Conservation (phyloP, 2,329 filamentous ascomycete species). For the Aspergillus hiratsukae region DNA sequence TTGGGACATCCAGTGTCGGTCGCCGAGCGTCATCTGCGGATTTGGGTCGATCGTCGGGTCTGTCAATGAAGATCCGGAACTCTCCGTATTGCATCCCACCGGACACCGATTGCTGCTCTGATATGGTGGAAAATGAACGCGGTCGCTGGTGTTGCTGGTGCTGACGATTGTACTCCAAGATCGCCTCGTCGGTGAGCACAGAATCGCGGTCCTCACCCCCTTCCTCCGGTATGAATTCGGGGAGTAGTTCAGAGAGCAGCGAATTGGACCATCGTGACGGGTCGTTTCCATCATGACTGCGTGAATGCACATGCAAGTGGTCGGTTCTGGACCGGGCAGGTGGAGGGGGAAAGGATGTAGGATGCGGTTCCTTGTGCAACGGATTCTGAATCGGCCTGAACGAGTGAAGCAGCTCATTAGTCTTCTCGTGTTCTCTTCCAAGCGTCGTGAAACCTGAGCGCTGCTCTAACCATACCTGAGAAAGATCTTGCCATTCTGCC, state of each 20-base stretch:
- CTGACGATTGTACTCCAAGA: constrained; percentile 17
- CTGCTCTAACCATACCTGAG: constrained; percentile 55
- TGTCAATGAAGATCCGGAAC: constrained; percentile 76
- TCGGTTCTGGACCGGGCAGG: constrained; percentile 58
- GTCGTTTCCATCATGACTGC: constrained; percentile 25
- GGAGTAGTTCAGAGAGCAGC: constrained; percentile 37
- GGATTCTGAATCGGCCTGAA: constrained; percentile 34
- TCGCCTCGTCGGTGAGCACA: constrained; percentile 16
- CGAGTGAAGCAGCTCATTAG: background rate
- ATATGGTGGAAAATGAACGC: constrained; percentile 72
- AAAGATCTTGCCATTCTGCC: constrained; percentile 78
- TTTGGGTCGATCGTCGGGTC: constrained; percentile 61
- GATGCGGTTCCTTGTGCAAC: constrained; percentile 27
- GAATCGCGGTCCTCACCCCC: constrained; percentile 21
- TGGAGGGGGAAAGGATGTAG: constrained; percentile 38
- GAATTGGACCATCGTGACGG: constrained; percentile 38
- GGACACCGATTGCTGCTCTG: constrained; percentile 51
- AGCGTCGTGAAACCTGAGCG: constrained; percentile 10
- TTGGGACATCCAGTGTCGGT: constrained; percentile 66
- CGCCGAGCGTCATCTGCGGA: constrained; percentile 56
- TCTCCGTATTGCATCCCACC: constrained; percentile 54
- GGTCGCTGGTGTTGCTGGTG: constrained; percentile 54
- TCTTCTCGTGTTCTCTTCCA: constrained; percentile 12
- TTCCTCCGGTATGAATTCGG: constrained; percentile 22
- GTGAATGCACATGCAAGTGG: constrained; percentile 41